phyloP scores from a whole-genome alignment of 1,139 yeast species.

The Meyerozyma smithsonii region DNA sequence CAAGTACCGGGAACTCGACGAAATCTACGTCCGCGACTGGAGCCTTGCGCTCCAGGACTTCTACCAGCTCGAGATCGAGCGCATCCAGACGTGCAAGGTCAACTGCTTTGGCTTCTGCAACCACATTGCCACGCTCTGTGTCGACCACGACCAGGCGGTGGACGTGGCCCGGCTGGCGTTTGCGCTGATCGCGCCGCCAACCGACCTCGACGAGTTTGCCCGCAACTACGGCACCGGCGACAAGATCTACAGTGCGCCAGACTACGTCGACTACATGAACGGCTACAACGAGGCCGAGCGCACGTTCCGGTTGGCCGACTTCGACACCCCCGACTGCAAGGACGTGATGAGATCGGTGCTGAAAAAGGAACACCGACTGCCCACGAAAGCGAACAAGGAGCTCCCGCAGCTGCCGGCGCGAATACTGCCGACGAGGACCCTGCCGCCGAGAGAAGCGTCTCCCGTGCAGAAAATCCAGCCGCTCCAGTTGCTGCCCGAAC shows the following conservation, averaged over 20 bases:
- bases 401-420: conserved; percentile 11
- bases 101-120: conserved; percentile 84
- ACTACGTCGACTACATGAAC: conserved; percentile 35
- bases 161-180: conserved; percentile 65
- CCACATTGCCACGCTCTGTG: conserved; percentile 70
- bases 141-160: conserved; percentile 70
- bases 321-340: conserved; percentile 30
- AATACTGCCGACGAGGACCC: conserved; percentile 20
- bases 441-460: conserved; percentile 13
- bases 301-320: conserved; percentile 24
- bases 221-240: conserved; percentile 62
- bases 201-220: conserved; percentile 57
- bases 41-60: conserved; percentile 58
- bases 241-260: conserved; percentile 53
- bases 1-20: conserved; percentile 61
- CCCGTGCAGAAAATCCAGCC: neutral
- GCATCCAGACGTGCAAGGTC: conserved; percentile 69
- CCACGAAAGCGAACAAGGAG: conserved; percentile 4
- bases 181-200: conserved; percentile 62
- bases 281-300: conserved; percentile 28
- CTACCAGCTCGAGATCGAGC: conserved; percentile 73
- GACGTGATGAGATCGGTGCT: conserved; percentile 3
- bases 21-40: conserved; percentile 81
- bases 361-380: neutral
- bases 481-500: neutral